phyloP scores from a whole-genome alignment of 2,329 filamentous ascomycete species.

The Colletotrichum sp. region DNA sequence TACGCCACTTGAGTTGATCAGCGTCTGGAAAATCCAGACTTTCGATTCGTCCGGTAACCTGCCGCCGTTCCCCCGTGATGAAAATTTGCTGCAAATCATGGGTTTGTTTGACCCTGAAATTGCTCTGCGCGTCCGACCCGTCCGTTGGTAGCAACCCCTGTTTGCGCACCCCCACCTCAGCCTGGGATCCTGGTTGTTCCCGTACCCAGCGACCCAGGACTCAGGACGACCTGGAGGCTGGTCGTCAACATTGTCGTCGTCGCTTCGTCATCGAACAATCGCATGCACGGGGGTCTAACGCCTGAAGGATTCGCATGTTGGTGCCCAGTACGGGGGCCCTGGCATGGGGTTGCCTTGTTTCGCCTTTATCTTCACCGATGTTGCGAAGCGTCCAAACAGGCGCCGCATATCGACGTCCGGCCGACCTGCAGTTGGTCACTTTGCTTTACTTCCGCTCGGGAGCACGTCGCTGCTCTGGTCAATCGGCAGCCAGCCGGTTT shows the following conservation, averaged over 20 bases:
- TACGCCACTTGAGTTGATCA: conserved; percentile 5
- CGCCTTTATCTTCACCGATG: background rate
- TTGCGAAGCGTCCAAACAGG: background rate
- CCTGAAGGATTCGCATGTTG: background rate
- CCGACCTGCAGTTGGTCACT: background rate
- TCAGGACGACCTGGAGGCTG: background rate
- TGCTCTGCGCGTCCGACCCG: conserved; percentile 13
- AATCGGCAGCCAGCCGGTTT: background rate
- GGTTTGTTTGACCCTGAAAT: conserved; percentile 17
- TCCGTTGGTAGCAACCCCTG: conserved; percentile 9
- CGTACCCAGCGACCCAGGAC: conserved; percentile 14
- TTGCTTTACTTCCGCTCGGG: background rate
- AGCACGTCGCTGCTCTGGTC: background rate
- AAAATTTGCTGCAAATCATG: conserved; percentile 16
- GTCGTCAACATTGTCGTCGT: background rate
- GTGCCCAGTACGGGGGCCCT: conserved; percentile 2
- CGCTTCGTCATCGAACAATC: conserved; percentile 1
- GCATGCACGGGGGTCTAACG: background rate
- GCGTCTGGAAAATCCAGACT: background rate
- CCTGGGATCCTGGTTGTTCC: conserved; percentile 8
- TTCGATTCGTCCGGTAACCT: conserved; percentile 14
- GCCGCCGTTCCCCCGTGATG: background rate
- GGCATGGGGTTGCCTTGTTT: background rate
- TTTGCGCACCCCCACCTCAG: conserved; percentile 1
- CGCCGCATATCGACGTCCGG: background rate